Evolutionary conservation across 768 basidiomycete species (phyloP).

Genomic region (Amanita muscaria): DNA sequence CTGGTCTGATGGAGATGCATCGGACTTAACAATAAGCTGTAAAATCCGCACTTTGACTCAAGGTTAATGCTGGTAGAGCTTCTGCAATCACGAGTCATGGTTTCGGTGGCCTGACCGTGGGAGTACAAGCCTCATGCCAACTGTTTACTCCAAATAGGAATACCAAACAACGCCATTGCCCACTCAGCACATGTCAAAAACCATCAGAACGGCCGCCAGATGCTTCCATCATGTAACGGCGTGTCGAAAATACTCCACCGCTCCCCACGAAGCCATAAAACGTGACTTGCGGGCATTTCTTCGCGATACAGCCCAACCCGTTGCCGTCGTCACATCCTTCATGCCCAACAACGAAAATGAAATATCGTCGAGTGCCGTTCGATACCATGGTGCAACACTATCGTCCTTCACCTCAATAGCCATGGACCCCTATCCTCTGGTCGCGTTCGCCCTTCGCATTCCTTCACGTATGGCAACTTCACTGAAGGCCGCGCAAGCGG

Average conservation of each 20-base stretch:
- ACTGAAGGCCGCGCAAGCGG: slow-evolving; percentile 26
- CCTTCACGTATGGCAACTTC: slow-evolving; percentile 81
- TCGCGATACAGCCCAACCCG: slow-evolving; percentile 76
- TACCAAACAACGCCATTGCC: background rate
- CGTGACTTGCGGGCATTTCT: slow-evolving; percentile 46
- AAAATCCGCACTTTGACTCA: no score
- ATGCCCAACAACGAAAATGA: slow-evolving; percentile 30
- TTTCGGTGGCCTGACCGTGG: no score
- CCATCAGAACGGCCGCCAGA: background rate
- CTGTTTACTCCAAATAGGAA: no score
- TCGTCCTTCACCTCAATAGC: slow-evolving; percentile 91
- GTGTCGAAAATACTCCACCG: background rate
- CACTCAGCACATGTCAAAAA: slow-evolving; percentile 4
- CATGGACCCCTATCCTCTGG: slow-evolving; percentile 79
- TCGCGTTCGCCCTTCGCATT: slow-evolving; percentile 83
- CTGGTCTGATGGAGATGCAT: no score
- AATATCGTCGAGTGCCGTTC: slow-evolving; percentile 2
- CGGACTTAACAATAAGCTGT: no score
- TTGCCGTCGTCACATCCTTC: slow-evolving; percentile 73
- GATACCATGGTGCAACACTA: slow-evolving; percentile 84
- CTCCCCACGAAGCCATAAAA: background rate
- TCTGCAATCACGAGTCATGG: no score
- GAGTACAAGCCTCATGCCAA: no score
- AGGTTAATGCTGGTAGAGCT: no score
- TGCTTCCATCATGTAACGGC: background rate